A percentile compares a stretch with the other conserved stretches of the same genome.
phyloP scores from a whole-genome alignment of 371 early-diverging fungal genomes.

The Globomyces sp. region DNA sequence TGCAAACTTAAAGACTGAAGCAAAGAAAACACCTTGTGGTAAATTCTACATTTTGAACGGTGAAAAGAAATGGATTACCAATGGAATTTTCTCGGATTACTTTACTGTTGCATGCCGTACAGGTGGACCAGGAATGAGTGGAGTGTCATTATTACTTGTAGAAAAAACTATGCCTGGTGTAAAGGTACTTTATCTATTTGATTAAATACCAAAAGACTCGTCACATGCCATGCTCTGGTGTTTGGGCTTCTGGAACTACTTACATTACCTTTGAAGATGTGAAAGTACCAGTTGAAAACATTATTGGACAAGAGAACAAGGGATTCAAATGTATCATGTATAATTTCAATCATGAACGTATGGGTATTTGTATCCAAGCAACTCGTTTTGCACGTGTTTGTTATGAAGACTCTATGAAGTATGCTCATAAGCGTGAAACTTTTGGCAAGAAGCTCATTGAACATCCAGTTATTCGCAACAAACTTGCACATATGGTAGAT shows the following conservation, averaged over 20 bases:
- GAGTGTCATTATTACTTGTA: constrained; percentile 73
- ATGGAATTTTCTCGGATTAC: constrained; percentile 81
- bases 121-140: constrained; percentile 80
- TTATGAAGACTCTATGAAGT: constrained; percentile 81
- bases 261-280: constrained; percentile 64
- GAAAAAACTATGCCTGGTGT: constrained; percentile 83
- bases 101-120: constrained; percentile 72
- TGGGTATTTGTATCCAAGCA: constrained; percentile 82
- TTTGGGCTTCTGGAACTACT: constrained; percentile 72
- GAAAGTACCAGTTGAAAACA: constrained; percentile 75
- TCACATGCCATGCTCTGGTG: constrained; percentile 75
- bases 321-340: constrained; percentile 69
- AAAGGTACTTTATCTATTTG: constrained; percentile 15
- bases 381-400: constrained; percentile 84
- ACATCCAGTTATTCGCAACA: constrained; percentile 50
- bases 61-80: constrained; percentile 76
- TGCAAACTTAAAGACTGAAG: constrained; percentile 69
- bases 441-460: constrained; percentile 76
- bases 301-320: constrained; percentile 83
- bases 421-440: constrained; percentile 82
- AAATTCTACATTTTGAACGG: constrained; percentile 74
- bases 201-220: constrained; percentile 44
- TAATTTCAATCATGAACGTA: constrained; percentile 76
- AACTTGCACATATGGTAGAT: constrained; percentile 59
- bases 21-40: constrained; percentile 67